Evolutionary conservation across 2,329 filamentous ascomycete genomes (phyloP), one percentile per base, ranked within the genome.

Genomic region (Blastomyces percursus): DNA sequence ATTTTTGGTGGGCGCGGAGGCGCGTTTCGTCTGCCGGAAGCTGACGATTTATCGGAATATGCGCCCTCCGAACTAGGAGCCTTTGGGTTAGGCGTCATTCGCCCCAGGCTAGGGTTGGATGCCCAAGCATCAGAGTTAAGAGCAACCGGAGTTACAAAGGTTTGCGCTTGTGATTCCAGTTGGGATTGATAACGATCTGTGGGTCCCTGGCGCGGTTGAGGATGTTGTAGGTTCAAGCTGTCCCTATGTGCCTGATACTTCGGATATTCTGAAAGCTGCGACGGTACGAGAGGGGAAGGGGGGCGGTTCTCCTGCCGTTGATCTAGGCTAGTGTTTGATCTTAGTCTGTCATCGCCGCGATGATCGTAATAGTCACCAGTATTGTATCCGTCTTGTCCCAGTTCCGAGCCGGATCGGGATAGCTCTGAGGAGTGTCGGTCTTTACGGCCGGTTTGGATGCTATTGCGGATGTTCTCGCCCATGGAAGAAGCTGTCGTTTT

Each of bases 401-500:
- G 71, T 69, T 91, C 88, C 0, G 90, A 94, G 0, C 84, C 88
- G 11, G 91, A 94, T 46, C 88, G 86, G 40, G 91, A 96, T 74
- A 82, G 75, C 72, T 84, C 74, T 67, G 82, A 81, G 76, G 85
- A 74, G 75, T 86, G 76, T 79, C 87, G 74, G 80, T 86, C 76
- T 79, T 86, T 77, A 57, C 81, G 80, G 54, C 80, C 81, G 58
- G 62, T 58, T 61, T 79, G 77, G 55, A 75, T 74, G 69, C 85
- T 90, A 69, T 84, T 85, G 50, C 88, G 85, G 73, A 92, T 88
- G 50, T 87, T 88, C 68, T 88, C 88, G 54, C 90, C 87, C 52
- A 91, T 86, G 64, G 91, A 96, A 0, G 91, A 96, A 3, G 92
- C 84, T 0, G 94, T 99, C 1, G 93, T 97, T 77, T 95, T 94